Base-by-base conservation (phyloP, 2,329 filamentous ascomycete genomes). In the Dactylonectria estremocensis region DNA sequence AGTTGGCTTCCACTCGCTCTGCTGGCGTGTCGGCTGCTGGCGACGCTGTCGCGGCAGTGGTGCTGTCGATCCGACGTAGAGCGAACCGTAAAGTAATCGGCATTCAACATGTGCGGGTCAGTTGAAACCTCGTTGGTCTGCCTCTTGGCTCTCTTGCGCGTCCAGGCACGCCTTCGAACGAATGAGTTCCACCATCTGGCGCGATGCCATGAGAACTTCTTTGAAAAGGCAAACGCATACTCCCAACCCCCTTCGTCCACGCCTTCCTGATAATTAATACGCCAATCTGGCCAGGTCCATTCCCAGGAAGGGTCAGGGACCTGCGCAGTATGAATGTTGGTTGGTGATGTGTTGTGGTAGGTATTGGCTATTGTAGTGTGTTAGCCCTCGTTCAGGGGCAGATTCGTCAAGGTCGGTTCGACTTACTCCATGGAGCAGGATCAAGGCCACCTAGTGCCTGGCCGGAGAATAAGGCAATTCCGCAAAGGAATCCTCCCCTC, bases 261-360 rank as follows among this genome's bases (percentile, higher is more conserved):
- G 66, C 92, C 92, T 2, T 92, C 89, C 84, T 95, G 94, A 88
- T 94, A 84, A 66, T 89, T 87, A 72, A 92, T 76, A 31, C 83
- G 85, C 90, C 90, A 92, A 58, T 90, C 89, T 2, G 89, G 85
- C 89, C 89, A 92, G 2, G 83, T 90, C 96, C 96, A 99, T 78
- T 94, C 91, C 96, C 96, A 99, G 69, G 92, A 94, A 6, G 96
- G 96, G 78, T 99, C 96, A 0, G 96, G 96, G 1, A 97, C 90
- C 79, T 98, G 95, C 0, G 95, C 95, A 67, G 94, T 98, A 67
- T 91, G 89, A 69, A 95, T 97, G 77, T 87, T 83, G 10, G 89
- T 91, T 11, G 88, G 88, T 58, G 88, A 91, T 11, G 88, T 80
- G 68, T 88, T 89, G 72, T 90, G 85, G 24, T 84, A 88, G 20